Evolutionary conservation across 1,139 yeast species (phyloP).

Genomic region (Yamadazyma sp.): DNA sequence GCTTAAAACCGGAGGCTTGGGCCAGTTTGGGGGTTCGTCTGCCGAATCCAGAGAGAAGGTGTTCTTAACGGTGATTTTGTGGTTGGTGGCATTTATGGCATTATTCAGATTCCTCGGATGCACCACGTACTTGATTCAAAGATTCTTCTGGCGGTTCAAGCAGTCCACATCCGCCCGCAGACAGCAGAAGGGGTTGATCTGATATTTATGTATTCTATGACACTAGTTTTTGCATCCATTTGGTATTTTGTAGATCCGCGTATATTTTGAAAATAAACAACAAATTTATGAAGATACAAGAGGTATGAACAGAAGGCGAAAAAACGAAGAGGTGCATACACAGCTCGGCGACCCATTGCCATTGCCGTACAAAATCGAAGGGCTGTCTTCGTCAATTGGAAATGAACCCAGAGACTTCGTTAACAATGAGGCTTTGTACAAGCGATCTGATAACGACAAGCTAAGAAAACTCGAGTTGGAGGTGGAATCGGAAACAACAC

Average conservation of each 20-base stretch:
- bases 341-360: slow-evolving; percentile 39
- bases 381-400: neutral
- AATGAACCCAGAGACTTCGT: slow-evolving; percentile 1
- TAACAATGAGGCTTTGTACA: slow-evolving; percentile 9
- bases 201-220: neutral
- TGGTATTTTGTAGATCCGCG: slow-evolving; percentile 1
- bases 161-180: slow-evolving; percentile 17
- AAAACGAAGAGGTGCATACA: slow-evolving; percentile 12
- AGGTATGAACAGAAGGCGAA: slow-evolving; percentile 9
- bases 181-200: slow-evolving; percentile 15
- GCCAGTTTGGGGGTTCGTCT: slow-evolving; percentile 29
- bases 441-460: slow-evolving; percentile 6
- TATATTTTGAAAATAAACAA: slow-evolving; percentile 3
- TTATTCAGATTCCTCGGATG: slow-evolving; percentile 73
- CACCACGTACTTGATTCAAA: slow-evolving; percentile 51
- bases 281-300: neutral
- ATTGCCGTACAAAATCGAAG: slow-evolving; percentile 26
- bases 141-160: slow-evolving; percentile 27
- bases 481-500: slow-evolving; percentile 5
- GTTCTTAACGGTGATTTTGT: slow-evolving; percentile 69
- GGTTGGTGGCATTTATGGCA: slow-evolving; percentile 84
- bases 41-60: slow-evolving; percentile 34
- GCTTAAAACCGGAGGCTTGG: slow-evolving; percentile 65
- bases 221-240: slow-evolving; percentile 4
- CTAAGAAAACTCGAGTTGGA: slow-evolving; percentile 9